Evolutionary conservation across 768 basidiomycete species (phyloP).

Genomic region (Suillus occidentalis): DNA sequence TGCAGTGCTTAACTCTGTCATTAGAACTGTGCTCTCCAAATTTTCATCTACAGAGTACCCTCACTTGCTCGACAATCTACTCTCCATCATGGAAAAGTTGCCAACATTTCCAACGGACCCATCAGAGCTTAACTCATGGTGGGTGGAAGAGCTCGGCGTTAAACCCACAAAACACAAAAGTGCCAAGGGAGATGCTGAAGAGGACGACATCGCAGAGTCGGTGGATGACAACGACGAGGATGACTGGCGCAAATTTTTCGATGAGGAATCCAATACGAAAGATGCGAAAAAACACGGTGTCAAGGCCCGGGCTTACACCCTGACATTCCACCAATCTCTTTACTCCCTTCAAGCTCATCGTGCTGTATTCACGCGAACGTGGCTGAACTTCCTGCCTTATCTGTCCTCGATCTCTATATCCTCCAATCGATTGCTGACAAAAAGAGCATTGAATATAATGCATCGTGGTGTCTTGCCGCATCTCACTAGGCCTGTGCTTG

Average conservation of each 20-base stretch:
- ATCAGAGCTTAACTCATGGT: conserved; percentile 74
- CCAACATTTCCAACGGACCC: conserved; percentile 72
- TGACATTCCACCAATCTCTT: conserved; percentile 76
- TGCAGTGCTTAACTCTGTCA: conserved; percentile 1
- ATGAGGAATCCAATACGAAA: conserved; percentile 49
- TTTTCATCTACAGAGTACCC: conserved; percentile 32
- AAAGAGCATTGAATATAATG: conserved; percentile 71
- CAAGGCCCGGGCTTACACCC: conserved; percentile 51
- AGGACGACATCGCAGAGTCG: conserved; percentile 33
- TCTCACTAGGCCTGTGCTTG: conserved; percentile 69
- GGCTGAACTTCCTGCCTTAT: conserved; percentile 70
- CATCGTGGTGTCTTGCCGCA: conserved; percentile 84
- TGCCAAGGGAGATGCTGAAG: conserved; percentile 40
- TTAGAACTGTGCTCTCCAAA: conserved; percentile 27
- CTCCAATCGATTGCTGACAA: conserved; percentile 40
- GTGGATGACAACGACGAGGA: conserved; percentile 44
- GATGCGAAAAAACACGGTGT: conserved; percentile 38
- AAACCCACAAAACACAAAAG: conserved; percentile 55
- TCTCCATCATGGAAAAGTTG: conserved; percentile 66
- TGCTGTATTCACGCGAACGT: conserved; percentile 78
- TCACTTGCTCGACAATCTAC: conserved; percentile 49
- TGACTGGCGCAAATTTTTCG: conserved; percentile 86
- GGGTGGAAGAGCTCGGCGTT: conserved; percentile 65
- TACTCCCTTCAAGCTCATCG: conserved; percentile 77
- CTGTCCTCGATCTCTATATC: conserved; percentile 42